Conservation (phyloP, 2,329 filamentous ascomycete species). For the Hypoxylon sp. region DNA sequence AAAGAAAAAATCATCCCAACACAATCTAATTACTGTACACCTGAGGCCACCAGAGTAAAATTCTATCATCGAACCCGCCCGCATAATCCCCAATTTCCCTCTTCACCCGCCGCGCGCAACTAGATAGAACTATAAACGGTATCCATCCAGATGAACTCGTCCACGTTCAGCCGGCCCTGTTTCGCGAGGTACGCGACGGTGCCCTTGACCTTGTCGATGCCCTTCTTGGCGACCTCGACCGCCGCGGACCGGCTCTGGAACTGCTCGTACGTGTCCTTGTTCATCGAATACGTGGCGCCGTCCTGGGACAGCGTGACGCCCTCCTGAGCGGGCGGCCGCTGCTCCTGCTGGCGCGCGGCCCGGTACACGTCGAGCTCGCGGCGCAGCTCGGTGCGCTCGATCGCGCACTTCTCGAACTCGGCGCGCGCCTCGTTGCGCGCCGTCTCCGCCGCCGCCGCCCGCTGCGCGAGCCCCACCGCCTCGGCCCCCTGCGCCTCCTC, state of each 20-base stretch:
- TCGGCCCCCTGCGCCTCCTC: constrained; percentile 18
- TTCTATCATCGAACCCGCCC: not conserved
- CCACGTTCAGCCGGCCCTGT: constrained; percentile 1
- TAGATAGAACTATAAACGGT: not conserved
- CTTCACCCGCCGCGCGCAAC: not conserved
- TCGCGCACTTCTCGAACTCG: constrained; percentile 2
- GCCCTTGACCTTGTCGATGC: not conserved
- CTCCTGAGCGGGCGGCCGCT: not conserved
- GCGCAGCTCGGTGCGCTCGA: not conserved
- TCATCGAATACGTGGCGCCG: not conserved
- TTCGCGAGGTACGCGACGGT: constrained; percentile 7
- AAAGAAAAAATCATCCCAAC: not conserved
- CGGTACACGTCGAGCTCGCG: constrained; percentile 13
- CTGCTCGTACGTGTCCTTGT: not conserved
- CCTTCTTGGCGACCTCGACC: constrained; percentile 8
- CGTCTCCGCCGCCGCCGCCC: constrained; percentile 1
- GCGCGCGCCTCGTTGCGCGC: not conserved
- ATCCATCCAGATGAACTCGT: constrained; percentile 19
- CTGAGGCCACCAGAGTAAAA: not conserved
- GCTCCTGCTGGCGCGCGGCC: constrained; percentile 1
- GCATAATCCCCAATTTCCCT: not conserved
- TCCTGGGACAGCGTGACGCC: not conserved
- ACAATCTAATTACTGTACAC: not conserved
- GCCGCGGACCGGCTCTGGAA: constrained; percentile 3
- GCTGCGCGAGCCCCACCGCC: not conserved